phyloP scores from a whole-genome alignment of 805 yeast genomes.

The Starmerella stigmatis region DNA sequence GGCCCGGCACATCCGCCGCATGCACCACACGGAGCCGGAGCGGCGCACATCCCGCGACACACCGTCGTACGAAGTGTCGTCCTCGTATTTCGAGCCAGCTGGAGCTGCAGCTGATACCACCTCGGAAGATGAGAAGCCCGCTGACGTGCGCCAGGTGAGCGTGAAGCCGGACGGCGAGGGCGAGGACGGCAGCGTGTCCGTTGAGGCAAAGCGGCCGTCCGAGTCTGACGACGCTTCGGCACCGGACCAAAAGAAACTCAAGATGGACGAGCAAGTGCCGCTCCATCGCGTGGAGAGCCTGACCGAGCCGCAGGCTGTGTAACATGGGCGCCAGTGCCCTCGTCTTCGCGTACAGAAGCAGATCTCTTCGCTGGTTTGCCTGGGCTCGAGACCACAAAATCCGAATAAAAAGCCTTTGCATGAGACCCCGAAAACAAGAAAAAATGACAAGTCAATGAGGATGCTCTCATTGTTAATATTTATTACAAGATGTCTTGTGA shows the following conservation, averaged over 20 bases:
- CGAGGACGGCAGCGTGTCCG: not conserved
- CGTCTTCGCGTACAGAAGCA: too few relatives aligned
- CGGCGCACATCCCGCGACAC: slow-evolving; percentile 1
- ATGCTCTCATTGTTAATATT: too few relatives aligned
- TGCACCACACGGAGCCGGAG: slow-evolving; percentile 13
- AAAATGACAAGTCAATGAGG: too few relatives aligned
- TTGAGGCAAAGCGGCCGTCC: not conserved
- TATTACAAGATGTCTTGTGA: too few relatives aligned
- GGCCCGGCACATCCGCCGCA: slow-evolving; percentile 17
- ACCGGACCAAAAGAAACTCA: slow-evolving; percentile 1
- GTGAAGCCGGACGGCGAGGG: not conserved
- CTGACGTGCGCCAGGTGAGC: slow-evolving; percentile 3
- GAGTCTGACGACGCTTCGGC: not conserved
- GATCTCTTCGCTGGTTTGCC: too few relatives aligned
- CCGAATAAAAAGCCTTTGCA: not conserved
- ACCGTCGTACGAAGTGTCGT: not conserved
- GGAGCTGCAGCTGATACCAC: too few relatives aligned
- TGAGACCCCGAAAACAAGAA: not conserved
- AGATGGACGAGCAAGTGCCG: not conserved
- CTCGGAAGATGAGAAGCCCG: too few relatives aligned
- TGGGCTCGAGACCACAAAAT: too few relatives aligned
- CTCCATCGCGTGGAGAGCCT: not conserved
- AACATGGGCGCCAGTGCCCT: too few relatives aligned
- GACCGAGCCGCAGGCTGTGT: slow-evolving; percentile 1
- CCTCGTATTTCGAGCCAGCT: not conserved